Evolutionary conservation across 2,329 filamentous ascomycete species (phyloP).

Genomic region (Cladophialophora immunda): DNA sequence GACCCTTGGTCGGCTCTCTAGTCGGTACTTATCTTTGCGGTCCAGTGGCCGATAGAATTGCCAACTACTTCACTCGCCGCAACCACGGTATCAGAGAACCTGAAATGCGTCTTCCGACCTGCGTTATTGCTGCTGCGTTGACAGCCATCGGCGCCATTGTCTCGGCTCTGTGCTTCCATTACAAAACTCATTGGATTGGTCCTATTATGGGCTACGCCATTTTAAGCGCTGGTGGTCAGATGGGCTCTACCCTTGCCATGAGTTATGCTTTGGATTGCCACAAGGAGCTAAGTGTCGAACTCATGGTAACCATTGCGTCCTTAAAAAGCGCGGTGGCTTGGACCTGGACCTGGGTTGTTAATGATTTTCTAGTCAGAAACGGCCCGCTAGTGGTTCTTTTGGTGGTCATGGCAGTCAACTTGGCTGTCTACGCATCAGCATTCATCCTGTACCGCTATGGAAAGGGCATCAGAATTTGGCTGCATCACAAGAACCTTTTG

Average conservation of each 20-base stretch:
- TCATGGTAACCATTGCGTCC: constrained; percentile 16
- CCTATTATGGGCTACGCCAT: constrained; percentile 13
- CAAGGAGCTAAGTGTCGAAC: constrained; percentile 19
- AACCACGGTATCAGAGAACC: constrained; percentile 66
- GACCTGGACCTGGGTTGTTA: constrained; percentile 23
- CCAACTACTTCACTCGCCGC: constrained; percentile 54
- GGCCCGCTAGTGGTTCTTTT: constrained; percentile 7
- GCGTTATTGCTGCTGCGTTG: constrained; percentile 62
- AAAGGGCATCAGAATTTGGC: constrained; percentile 9
- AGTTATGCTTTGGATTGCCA: constrained; percentile 20
- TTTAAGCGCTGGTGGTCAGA: constrained; percentile 13
- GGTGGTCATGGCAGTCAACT: constrained; percentile 24
- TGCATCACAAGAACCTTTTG: constrained; percentile 10
- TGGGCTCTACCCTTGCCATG: constrained; percentile 21
- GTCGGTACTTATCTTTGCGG: constrained; percentile 52
- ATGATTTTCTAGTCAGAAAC: constrained; percentile 14
- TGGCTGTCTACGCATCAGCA: constrained; percentile 6
- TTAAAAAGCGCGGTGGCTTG: constrained; percentile 17
- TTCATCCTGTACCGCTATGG: constrained; percentile 9
- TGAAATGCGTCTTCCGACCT: constrained; percentile 64
- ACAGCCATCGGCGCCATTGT: constrained; percentile 49
- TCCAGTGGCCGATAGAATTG: constrained; percentile 45
- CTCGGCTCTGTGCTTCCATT: constrained; percentile 3
- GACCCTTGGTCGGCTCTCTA: constrained; percentile 55
- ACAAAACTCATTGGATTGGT: constrained; percentile 18